Conservation (phyloP, 2,329 filamentous ascomycete species). For the Sclerotinia borealis region DNA sequence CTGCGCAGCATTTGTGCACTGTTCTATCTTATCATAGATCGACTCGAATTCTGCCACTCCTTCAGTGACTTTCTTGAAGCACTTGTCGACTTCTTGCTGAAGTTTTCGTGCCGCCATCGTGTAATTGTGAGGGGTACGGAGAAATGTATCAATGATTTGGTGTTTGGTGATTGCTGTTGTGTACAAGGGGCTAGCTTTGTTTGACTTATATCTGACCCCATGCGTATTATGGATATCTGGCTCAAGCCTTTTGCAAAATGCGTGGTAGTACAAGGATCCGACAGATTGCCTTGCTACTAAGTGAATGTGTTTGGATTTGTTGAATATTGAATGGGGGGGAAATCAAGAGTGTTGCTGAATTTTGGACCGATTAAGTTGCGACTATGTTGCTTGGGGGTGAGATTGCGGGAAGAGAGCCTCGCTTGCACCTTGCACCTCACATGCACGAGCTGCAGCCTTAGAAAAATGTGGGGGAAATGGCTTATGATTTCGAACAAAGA, state of each 20-base stretch:
- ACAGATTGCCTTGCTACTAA: slow-evolving; percentile 6
- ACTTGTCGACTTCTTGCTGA: slow-evolving; percentile 97
- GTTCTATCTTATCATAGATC: slow-evolving; percentile 97
- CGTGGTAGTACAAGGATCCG: slow-evolving; percentile 17
- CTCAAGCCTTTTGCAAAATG: background rate
- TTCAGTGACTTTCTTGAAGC: slow-evolving; percentile 97
- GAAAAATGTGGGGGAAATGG: slow-evolving; percentile 16
- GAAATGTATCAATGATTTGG: slow-evolving; percentile 15
- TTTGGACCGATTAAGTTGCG: slow-evolving; percentile 4
- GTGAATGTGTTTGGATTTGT: background rate
- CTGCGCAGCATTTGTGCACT: slow-evolving; percentile 85
- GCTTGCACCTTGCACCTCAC: slow-evolving; percentile 12
- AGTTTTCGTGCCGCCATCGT: slow-evolving; percentile 93
- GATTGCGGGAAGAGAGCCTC: slow-evolving; percentile 10
- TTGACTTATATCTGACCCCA: slow-evolving; percentile 25
- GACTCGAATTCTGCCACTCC: slow-evolving; percentile 86
- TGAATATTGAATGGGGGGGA: background rate
- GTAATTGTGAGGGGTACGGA: slow-evolving; percentile 26
- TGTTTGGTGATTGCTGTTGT: slow-evolving; percentile 24
- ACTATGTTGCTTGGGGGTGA: slow-evolving; percentile 2
- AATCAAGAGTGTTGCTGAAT: background rate
- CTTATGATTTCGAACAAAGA: background rate
- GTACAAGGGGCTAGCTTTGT: slow-evolving; percentile 25
- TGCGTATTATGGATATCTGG: slow-evolving; percentile 18
- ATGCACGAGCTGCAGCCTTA: slow-evolving; percentile 10